phyloP scores from a whole-genome alignment of 805 yeast genomes.

The Ogataea chonburiensis region DNA sequence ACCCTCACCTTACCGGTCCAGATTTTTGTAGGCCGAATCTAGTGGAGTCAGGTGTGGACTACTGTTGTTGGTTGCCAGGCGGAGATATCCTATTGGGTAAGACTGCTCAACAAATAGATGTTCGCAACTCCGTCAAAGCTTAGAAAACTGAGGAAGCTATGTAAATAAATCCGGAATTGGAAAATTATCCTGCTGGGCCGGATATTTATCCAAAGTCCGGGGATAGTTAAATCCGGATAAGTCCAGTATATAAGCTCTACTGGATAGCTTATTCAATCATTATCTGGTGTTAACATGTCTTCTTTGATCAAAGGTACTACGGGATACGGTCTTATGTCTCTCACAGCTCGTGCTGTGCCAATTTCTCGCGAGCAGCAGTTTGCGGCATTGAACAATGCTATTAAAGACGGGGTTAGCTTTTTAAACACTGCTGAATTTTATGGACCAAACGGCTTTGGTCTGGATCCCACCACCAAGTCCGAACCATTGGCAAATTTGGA shows the following conservation, averaged over 20 bases:
- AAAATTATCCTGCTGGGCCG: too few relatives aligned
- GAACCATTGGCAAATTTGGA: conserved; percentile 47
- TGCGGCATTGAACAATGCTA: conserved; percentile 51
- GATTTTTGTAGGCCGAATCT: too few relatives aligned
- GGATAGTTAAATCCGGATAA: too few relatives aligned
- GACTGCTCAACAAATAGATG: too few relatives aligned
- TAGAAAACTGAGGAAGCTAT: too few relatives aligned
- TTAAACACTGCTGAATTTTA: conserved; percentile 81
- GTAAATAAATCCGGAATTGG: too few relatives aligned
- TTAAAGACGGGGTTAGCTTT: conserved; percentile 48
- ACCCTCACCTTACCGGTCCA: too few relatives aligned
- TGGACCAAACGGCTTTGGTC: conserved; percentile 39
- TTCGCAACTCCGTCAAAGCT: too few relatives aligned
- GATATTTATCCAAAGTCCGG: too few relatives aligned
- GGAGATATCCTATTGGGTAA: too few relatives aligned
- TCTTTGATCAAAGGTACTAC: conserved; percentile 24
- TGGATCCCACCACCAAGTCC: conserved; percentile 26
- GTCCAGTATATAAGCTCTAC: not conserved
- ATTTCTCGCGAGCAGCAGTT: conserved; percentile 52
- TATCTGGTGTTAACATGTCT: not conserved
- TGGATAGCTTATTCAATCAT: not conserved
- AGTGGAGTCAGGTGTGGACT: too few relatives aligned
- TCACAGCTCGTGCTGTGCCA: conserved; percentile 67
- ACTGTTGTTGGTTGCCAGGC: too few relatives aligned
- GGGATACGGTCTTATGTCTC: conserved; percentile 82